Base-by-base conservation (phyloP, 2,329 filamentous ascomycete genomes). In the Calonectria pauciramosa region DNA sequence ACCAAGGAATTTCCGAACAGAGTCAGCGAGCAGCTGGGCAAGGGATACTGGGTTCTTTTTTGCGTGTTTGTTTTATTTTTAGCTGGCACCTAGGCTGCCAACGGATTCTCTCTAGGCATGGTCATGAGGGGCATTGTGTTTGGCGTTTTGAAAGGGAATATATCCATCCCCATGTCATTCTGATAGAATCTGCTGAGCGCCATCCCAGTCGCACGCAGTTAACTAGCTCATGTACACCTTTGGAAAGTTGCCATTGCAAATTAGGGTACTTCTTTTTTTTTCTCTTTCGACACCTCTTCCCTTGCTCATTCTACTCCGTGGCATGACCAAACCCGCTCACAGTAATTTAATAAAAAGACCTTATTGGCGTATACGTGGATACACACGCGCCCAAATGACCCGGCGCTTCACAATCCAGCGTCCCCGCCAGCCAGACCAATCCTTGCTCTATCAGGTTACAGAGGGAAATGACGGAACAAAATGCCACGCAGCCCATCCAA, bases 361-460 rank as follows among this genome's bases (percentile, higher is more conserved):
- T 80, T 80, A 75, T 74, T 78, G 73, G 77, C 77, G 74, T 71
- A 75, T 73, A 72, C 76, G 77, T 79, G 79, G 76, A 72, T 77
- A 68, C 72, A 69, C 78, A 79, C 78, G 71, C 79, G 73, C 74
- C 77, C 78, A 77, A 77, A 72, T 75, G 73, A 75, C 67, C 64
- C 76, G 79, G 64, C 76, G 72, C 77, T 78, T 74, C 77, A 79
- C 76, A 75, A 80, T 81, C 73, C 77, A 78, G 77, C 76, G 75
- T 80, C 71, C 67, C 76, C 78, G 75, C 78, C 78, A 78, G 77
- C 79, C 80, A 80, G 78, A 80, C 78, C 81, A 77, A 79, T 75
- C 79, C 78, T 72, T 79, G 70, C 75, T 85, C 83, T 84, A 85
- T 84, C 79, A 82, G 81, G 78, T 80, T 81, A 80, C 79, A 79